Conservation (phyloP, 495 filamentous ascomycete species). For the Xylaria castorea region DNA sequence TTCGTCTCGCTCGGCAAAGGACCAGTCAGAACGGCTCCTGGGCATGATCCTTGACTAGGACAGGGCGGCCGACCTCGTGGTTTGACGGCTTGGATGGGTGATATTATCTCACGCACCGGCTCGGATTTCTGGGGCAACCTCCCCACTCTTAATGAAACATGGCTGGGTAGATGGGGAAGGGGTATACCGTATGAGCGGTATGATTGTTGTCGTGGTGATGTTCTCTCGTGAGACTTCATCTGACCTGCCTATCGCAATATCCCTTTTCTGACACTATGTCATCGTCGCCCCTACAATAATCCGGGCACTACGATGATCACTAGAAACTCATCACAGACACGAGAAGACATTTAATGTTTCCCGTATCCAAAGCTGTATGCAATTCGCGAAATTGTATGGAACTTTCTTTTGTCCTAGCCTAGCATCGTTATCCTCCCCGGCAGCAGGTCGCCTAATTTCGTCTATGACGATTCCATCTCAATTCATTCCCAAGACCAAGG, state of each 20-base stretch:
- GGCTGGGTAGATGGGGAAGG: constrained; percentile 3
- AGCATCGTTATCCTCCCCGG: constrained; percentile 7
- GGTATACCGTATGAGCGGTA: neutral
- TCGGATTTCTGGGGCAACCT: constrained; percentile 18
- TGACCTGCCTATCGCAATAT: neutral
- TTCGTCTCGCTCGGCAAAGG: constrained; percentile 22
- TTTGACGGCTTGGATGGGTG: constrained; percentile 21
- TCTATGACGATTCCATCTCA: constrained; percentile 5
- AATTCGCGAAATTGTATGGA: neutral
- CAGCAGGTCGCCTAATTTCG: constrained; percentile 6
- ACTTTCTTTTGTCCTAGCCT: neutral
- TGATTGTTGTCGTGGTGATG: constrained; percentile 13
- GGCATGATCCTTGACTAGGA: neutral
- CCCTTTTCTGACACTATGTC: neutral
- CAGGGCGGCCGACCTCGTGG: constrained; percentile 4
- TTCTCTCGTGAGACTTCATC: constrained; percentile 9
- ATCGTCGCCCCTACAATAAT: neutral
- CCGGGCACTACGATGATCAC: neutral
- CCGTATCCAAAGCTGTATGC: neutral
- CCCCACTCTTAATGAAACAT: constrained; percentile 20
- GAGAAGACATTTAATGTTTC: neutral
- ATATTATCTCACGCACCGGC: constrained; percentile 19
- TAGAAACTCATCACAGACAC: neutral
- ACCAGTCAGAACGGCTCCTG: constrained; percentile 21
- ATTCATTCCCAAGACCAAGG: neutral